Conservation (phyloP, 139 green algal species). For the Tetradesmus obliquus region DNA sequence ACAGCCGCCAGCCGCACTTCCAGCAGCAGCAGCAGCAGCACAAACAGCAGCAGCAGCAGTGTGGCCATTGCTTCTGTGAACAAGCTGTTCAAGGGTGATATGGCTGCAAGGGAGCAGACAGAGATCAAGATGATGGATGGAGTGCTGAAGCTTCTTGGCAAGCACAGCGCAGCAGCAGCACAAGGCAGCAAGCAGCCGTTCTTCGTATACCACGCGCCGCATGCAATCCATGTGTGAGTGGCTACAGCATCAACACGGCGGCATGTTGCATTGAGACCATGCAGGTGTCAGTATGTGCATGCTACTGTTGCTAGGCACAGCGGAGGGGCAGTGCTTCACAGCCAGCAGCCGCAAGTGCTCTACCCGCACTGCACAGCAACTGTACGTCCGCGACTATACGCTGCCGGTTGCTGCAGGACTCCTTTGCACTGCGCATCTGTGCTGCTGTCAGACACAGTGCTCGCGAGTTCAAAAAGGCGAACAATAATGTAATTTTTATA, state of each 20-base stretch:
- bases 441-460: too few species aligned
- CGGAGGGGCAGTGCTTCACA: too few species aligned
- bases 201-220: not conserved
- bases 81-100: not conserved
- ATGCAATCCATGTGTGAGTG: not conserved
- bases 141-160: not conserved
- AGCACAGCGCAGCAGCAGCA: not conserved
- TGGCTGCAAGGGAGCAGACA: not conserved
- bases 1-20: not conserved
- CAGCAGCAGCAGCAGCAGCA: constrained; percentile 18
- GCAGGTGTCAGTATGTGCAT: not conserved
- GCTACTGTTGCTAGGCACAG: too few species aligned
- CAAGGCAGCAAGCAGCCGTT: not conserved
- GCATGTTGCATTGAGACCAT: not conserved
- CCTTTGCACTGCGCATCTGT: too few species aligned
- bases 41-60: not conserved
- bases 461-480: too few species aligned
- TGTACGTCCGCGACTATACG: too few species aligned
- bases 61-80: not conserved
- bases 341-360: too few species aligned
- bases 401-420: too few species aligned
- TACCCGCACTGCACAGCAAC: too few species aligned
- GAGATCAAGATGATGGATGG: not conserved
- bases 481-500: too few species aligned
- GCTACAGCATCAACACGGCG: not conserved